Evolutionary conservation across 371 early-diverging fungal species (phyloP).

Genomic region (Gilbertella persicaria): DNA sequence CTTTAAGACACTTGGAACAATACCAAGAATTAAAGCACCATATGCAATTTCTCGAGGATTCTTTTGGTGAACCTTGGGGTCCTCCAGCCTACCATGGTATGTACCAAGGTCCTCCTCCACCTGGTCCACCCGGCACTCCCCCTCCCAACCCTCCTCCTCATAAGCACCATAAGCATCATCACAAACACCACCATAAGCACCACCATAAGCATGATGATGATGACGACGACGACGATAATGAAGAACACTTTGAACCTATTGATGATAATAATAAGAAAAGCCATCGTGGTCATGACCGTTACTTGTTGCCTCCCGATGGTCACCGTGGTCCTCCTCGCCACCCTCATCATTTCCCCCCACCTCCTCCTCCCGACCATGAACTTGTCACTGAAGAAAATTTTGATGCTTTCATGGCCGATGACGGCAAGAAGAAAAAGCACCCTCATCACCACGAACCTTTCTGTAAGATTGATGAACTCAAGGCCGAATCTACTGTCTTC

Average conservation of each 20-base stretch:
- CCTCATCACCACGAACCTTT: conserved; percentile 8
- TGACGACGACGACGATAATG: not conserved
- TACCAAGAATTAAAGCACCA: conserved; percentile 20
- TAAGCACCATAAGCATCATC: conserved; percentile 1
- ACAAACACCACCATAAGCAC: conserved; percentile 6
- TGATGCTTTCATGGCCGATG: not conserved
- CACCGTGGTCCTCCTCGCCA: not conserved
- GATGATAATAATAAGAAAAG: not conserved
- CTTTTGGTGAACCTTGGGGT: conserved; percentile 7
- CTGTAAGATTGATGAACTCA: conserved; percentile 18
- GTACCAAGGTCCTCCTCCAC: not conserved
- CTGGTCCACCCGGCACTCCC: not conserved
- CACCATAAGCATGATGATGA: conserved; percentile 13
- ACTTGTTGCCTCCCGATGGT: not conserved
- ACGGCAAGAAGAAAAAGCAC: not conserved
- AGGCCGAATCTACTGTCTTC: conserved; percentile 15
- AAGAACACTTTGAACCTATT: conserved; percentile 9
- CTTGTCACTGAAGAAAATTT: not conserved
- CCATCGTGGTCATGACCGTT: not conserved
- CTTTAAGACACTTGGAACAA: conserved; percentile 12
- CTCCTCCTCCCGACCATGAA: conserved; percentile 6
- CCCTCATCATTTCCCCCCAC: not conserved
- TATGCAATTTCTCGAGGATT: conserved; percentile 3
- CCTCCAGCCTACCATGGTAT: not conserved
- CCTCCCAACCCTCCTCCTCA: not conserved